These are phyloP conservation scores for Aegle marmelos DNA, from an alignment of 345 rosid species.

Conservation along the genomic window DNA sequence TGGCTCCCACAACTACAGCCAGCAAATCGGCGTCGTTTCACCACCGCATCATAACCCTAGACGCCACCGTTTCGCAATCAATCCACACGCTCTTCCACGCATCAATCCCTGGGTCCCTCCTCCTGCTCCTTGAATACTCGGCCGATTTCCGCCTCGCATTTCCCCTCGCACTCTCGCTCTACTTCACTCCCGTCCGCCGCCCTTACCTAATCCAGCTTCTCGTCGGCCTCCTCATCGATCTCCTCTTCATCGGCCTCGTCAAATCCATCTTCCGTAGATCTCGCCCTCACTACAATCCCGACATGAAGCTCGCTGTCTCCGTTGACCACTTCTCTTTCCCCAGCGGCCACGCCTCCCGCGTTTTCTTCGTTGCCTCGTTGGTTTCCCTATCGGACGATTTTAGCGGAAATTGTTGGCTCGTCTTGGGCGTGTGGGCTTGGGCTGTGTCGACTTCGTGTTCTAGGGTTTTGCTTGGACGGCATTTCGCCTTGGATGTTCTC, in stretches of 20 bases:
- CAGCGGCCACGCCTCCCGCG: slow-evolving; percentile 92
- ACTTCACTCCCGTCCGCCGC: slow-evolving; percentile 30
- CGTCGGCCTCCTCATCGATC: slow-evolving; percentile 80
- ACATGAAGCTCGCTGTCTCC: slow-evolving; percentile 69
- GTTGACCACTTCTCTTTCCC: slow-evolving; percentile 86
- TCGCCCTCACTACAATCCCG: slow-evolving; percentile 80
- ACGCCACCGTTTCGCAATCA: slow-evolving; percentile 45
- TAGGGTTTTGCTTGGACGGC: slow-evolving; percentile 82
- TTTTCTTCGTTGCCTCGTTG: slow-evolving; percentile 61
- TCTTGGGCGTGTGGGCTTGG: slow-evolving; percentile 52
- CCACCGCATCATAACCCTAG: slow-evolving; percentile 38
- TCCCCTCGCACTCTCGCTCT: slow-evolving; percentile 63
- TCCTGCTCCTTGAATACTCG: slow-evolving; percentile 66
- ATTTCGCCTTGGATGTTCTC: slow-evolving; percentile 63
- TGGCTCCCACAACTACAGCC: neutral
- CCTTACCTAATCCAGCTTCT: slow-evolving; percentile 55
- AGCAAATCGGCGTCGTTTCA: slow-evolving; percentile 11
- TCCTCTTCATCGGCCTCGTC: slow-evolving; percentile 60
- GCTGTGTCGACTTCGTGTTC: slow-evolving; percentile 64
- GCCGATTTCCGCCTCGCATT: slow-evolving; percentile 85
- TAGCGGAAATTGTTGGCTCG: slow-evolving; percentile 13
- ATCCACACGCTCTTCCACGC: slow-evolving; percentile 53
- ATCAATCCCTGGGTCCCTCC: slow-evolving; percentile 43
- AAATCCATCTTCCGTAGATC: slow-evolving; percentile 76
- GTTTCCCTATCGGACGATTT: slow-evolving; percentile 24